Conservation (phyloP, 2,329 filamentous ascomycete genomes). For the Cercospora zeina region DNA sequence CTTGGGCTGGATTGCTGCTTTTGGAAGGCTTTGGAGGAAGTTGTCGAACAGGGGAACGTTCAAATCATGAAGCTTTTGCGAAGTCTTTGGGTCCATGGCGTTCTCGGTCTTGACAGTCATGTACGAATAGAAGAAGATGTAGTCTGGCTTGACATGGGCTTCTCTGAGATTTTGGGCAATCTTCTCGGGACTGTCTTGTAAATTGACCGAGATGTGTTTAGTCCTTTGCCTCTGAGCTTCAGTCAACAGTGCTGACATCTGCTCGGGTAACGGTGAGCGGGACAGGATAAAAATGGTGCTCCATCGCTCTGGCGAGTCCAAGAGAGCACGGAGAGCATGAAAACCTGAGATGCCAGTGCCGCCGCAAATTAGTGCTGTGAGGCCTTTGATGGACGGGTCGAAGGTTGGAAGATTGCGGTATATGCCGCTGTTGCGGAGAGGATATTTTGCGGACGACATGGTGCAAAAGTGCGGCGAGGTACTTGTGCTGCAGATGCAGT, state of each 20-base stretch:
- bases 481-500: neutral
- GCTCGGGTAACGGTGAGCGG: constrained; percentile 44
- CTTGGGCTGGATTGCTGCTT: constrained; percentile 46
- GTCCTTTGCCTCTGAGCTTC: constrained; percentile 17
- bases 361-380: constrained; percentile 53
- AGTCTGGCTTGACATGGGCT: constrained; percentile 40
- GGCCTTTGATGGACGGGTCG: constrained; percentile 42
- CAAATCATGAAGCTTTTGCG: constrained; percentile 43
- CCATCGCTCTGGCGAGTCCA: constrained; percentile 49
- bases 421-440: constrained; percentile 40
- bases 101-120: constrained; percentile 39
- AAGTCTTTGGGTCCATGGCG: constrained; percentile 44
- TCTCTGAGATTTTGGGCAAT: constrained; percentile 38
- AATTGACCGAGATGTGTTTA: constrained; percentile 32
- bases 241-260: constrained; percentile 18
- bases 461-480: neutral
- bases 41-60: constrained; percentile 45
- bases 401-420: constrained; percentile 52
- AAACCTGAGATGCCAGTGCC: constrained; percentile 54
- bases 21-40: constrained; percentile 47
- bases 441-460: constrained; percentile 17
- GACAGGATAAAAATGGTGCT: constrained; percentile 52
- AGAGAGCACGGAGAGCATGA: constrained; percentile 50
- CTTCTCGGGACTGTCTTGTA: constrained; percentile 36
- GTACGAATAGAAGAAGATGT: constrained; percentile 56